Base-by-base conservation (phyloP, 2,329 filamentous ascomycete genomes). In the Cladophialophora chaetospira region DNA sequence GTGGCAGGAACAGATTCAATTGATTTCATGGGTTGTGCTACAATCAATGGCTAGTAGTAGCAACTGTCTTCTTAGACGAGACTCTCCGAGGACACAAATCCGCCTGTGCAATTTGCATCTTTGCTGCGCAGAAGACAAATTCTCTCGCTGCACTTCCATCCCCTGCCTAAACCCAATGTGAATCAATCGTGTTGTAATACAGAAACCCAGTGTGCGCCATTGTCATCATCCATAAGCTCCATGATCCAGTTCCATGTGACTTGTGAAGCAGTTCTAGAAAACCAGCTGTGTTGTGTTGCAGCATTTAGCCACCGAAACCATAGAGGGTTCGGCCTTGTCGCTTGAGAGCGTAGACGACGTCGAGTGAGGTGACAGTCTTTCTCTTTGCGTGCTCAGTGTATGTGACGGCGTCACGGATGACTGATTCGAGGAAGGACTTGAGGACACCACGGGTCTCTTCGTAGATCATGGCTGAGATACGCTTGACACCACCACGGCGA, bases 401-500 rank as follows among this genome's bases (percentile, higher is more conserved):
- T 71, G 86, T 89, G 77, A 89, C 86, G 63, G 86, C 86, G 65
- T 89, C 86, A 74, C 86, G 86, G 70, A 89, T 89, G 75, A 89
- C 86, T 70, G 57, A 63, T 78, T 88, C 86, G 65, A 89, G 84
- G 84, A 88, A 89, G 67, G 86, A 86, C 83, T 89, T 89, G 70
- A 89, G 83, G 63, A 89, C 86, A 81, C 85, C 85, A 67, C 86
- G 86, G 63, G 86, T 89, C 80, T 89, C 86, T 76, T 88, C 86
- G 81, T 89, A 89, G 77, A 89, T 89, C 85, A 89, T 82, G 76
- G 92, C 92, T 72, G 91, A 96, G 73, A 97, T 97, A 96, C 92
- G 92, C 89, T 96, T 97, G 84, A 97, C 92, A 92, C 92, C 92
- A 79, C 92, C 92, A 94, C 77, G 77, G 70, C 77, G 77, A 64